These are phyloP conservation scores for Capsella bursapastoris DNA, from an alignment of 345 rosid species.

Conservation along the genomic window DNA sequence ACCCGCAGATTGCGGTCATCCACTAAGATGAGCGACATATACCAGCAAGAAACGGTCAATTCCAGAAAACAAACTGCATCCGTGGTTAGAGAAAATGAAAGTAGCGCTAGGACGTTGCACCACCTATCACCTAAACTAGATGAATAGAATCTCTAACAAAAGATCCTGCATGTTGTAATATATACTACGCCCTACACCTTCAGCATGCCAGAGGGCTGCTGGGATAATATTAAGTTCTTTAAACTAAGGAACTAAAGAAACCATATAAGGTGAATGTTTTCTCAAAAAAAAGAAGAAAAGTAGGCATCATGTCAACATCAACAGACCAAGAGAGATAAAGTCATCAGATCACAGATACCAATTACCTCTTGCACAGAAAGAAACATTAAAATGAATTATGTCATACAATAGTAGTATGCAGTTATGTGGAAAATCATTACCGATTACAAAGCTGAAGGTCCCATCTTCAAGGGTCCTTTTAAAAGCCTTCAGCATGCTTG, in stretches of 20 bases:
- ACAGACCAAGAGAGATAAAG: slow-evolving; percentile 43
- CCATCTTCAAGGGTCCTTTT: slow-evolving; percentile 94
- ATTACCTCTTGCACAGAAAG: slow-evolving; percentile 41
- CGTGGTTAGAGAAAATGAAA: slow-evolving; percentile 87
- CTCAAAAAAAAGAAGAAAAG: slow-evolving; percentile 32
- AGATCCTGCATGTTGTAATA: slow-evolving; percentile 39
- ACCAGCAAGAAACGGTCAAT: slow-evolving; percentile 98
- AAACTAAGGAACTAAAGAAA: slow-evolving; percentile 41
- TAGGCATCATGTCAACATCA: slow-evolving; percentile 43
- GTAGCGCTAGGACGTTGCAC: slow-evolving; percentile 88
- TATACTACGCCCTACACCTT: slow-evolving; percentile 42
- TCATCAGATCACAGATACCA: slow-evolving; percentile 41
- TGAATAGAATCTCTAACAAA: slow-evolving; percentile 46
- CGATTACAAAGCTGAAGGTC: slow-evolving; percentile 76
- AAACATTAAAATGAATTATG: slow-evolving; percentile 29
- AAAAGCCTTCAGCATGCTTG: slow-evolving; percentile 96
- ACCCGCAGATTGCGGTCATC: slow-evolving; percentile 99
- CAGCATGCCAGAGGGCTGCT: slow-evolving; percentile 29
- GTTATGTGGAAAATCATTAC: slow-evolving; percentile 57
- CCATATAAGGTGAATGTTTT: slow-evolving; percentile 29
- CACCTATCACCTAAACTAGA: slow-evolving; percentile 71
- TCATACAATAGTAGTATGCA: slow-evolving; percentile 19
- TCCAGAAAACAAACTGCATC: slow-evolving; percentile 97
- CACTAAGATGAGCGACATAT: slow-evolving; percentile 98
- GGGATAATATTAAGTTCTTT: slow-evolving; percentile 35